phyloP scores from a whole-genome alignment of 2,329 filamentous ascomycete species.

The Verticillium zaregamsianum region DNA sequence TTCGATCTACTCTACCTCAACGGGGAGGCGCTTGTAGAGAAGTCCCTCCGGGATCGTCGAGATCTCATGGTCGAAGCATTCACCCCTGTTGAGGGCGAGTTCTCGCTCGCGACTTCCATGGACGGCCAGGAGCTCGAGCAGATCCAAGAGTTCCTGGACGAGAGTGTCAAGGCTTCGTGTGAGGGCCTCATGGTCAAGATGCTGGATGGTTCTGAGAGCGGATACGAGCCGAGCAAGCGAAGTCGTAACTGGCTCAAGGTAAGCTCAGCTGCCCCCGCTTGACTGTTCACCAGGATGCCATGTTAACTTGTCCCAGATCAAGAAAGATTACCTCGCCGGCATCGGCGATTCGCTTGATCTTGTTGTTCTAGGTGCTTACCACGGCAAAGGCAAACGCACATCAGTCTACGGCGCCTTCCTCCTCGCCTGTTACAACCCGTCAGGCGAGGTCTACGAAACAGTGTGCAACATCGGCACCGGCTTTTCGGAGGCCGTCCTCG shows the following conservation, averaged over 20 bases:
- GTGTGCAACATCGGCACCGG: slow-evolving; percentile 98
- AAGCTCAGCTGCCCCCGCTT: neutral
- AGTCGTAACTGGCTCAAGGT: slow-evolving; percentile 98
- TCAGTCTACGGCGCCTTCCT: slow-evolving; percentile 95
- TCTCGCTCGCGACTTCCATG: slow-evolving; percentile 82
- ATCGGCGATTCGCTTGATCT: slow-evolving; percentile 95
- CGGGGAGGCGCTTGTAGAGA: slow-evolving; percentile 83
- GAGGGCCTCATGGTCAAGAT: slow-evolving; percentile 99
- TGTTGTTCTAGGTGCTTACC: slow-evolving; percentile 91
- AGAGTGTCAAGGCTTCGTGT: slow-evolving; percentile 91
- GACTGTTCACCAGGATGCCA: neutral
- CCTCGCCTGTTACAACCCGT: slow-evolving; percentile 85
- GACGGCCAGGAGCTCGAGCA: slow-evolving; percentile 87
- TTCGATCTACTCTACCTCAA: slow-evolving; percentile 95
- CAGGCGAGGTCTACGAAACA: slow-evolving; percentile 80
- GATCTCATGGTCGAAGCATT: slow-evolving; percentile 73
- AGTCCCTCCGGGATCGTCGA: slow-evolving; percentile 78
- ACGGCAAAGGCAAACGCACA: slow-evolving; percentile 91
- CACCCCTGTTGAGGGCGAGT: slow-evolving; percentile 77
- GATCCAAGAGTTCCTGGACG: slow-evolving; percentile 88
- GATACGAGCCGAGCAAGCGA: slow-evolving; percentile 93
- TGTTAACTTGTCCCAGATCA: slow-evolving; percentile 55
- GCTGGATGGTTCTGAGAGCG: slow-evolving; percentile 87
- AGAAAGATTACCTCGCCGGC: slow-evolving; percentile 94
- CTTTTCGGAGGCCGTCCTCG: slow-evolving; percentile 91